Conservation (phyloP, 352 stramenopile genomes). For the Phytophthora nicotianae region DNA sequence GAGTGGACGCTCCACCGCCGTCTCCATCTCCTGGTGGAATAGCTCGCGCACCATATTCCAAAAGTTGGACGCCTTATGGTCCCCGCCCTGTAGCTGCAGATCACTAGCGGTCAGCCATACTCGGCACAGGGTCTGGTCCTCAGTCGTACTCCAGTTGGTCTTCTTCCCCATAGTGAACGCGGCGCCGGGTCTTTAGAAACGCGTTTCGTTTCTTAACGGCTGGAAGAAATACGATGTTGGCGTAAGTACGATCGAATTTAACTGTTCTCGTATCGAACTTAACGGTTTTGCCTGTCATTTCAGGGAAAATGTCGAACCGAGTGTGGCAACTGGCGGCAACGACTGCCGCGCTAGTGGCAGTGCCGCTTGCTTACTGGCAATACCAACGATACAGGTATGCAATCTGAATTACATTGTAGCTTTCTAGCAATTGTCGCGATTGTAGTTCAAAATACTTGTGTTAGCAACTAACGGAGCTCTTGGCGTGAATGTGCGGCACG, state of each 20-base stretch:
- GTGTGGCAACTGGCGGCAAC: conserved; percentile 31
- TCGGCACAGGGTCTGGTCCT: conserved; percentile 74
- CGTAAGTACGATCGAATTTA: conserved; percentile 6
- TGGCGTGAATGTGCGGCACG: conserved; percentile 14
- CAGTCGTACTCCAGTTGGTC: conserved; percentile 69
- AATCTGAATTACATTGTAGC: background rate
- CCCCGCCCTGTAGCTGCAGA: conserved; percentile 36
- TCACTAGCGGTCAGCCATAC: conserved; percentile 72
- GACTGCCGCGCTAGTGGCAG: conserved; percentile 28
- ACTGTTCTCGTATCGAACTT: conserved; percentile 7
- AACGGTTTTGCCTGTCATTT: conserved; percentile 4
- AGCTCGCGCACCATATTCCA: conserved; percentile 67
- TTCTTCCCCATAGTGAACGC: conserved; percentile 73
- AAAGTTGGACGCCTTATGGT: conserved; percentile 68
- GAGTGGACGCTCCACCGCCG: conserved; percentile 60
- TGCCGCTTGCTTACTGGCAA: conserved; percentile 50
- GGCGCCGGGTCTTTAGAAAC: conserved; percentile 50
- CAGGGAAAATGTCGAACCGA: conserved; percentile 9
- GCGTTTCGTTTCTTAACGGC: conserved; percentile 24
- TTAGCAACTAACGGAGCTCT: conserved; percentile 10
- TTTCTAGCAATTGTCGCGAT: background rate
- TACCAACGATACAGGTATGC: conserved; percentile 37
- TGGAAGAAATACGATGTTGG: background rate
- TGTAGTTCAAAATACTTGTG: background rate
- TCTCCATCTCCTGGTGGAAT: conserved; percentile 72